These are phyloP conservation scores for Smallanthus sonchifolius DNA, from an alignment of 129 eudicot species.

Conservation along the genomic window DNA sequence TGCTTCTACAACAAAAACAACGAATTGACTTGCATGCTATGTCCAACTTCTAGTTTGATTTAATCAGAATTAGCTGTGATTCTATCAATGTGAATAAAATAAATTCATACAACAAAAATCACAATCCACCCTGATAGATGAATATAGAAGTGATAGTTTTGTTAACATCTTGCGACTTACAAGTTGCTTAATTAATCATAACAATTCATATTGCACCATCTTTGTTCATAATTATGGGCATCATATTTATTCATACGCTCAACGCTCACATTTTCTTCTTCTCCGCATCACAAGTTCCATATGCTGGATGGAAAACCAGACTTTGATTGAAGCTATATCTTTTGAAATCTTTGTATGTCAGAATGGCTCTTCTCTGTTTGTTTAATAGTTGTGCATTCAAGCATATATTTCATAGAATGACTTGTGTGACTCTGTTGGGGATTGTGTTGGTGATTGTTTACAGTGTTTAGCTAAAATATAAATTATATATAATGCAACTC, in stretches of 20 bases:
- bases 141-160: not conserved
- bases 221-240: not conserved
- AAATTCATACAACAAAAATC: not conserved
- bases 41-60: not conserved
- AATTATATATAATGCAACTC: not conserved
- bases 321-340: not conserved
- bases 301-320: not conserved
- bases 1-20: not conserved
- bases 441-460: not conserved
- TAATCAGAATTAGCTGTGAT: not conserved
- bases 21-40: slow-evolving; percentile 10
- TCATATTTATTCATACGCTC: not conserved
- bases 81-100: not conserved
- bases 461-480: not conserved
- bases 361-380: not conserved
- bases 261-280: not conserved
- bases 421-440: not conserved
- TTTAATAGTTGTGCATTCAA: not conserved
- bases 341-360: no score
- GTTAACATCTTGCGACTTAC: not conserved
- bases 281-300: not conserved
- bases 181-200: no score
- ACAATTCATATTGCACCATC: not conserved
- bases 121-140: not conserved
- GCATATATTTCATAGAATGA: not conserved